Evolutionary conservation across 345 rosid genomes (phyloP).

Genomic region (Geranium rotundifolium): DNA sequence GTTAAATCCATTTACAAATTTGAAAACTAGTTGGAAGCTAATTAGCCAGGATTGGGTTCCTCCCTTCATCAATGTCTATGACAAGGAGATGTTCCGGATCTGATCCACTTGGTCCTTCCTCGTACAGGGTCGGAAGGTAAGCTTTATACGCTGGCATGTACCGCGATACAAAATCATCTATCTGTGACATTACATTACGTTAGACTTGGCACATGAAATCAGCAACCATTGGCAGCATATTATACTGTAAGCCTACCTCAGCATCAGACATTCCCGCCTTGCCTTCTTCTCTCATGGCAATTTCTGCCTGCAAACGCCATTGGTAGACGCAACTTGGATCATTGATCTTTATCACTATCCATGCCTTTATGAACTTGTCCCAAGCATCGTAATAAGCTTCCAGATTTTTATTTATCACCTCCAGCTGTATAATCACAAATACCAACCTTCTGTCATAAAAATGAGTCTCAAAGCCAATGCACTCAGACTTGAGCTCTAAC

Average conservation of each 20-base stretch:
- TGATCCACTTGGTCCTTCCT: slow-evolving; percentile 87
- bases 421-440: slow-evolving; percentile 35
- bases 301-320: slow-evolving; percentile 99
- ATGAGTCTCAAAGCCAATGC: background rate
- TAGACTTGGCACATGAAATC: background rate
- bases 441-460: too few species aligned
- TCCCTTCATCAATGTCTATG: slow-evolving; percentile 71
- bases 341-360: slow-evolving; percentile 81
- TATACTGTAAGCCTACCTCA: slow-evolving; percentile 41
- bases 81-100: slow-evolving; percentile 46
- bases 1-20: too few species aligned
- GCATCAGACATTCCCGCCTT: slow-evolving; percentile 85
- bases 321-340: slow-evolving; percentile 82
- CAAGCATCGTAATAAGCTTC: slow-evolving; percentile 79
- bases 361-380: slow-evolving; percentile 75
- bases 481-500: slow-evolving; percentile 19
- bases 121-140: slow-evolving; percentile 74
- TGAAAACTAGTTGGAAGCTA: too few species aligned
- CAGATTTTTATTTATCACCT: slow-evolving; percentile 68
- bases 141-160: slow-evolving; percentile 91
- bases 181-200: too few species aligned
- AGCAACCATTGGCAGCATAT: too few species aligned
- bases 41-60: slow-evolving; percentile 57
- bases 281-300: slow-evolving; percentile 87
- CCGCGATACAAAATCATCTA: slow-evolving; percentile 81